Percentiles rank a stretch among this genome's conserved stretches.
phyloP scores from a whole-genome alignment of 225 moss, liverwort and hornwort species.

The Sphagnum tenellum region DNA sequence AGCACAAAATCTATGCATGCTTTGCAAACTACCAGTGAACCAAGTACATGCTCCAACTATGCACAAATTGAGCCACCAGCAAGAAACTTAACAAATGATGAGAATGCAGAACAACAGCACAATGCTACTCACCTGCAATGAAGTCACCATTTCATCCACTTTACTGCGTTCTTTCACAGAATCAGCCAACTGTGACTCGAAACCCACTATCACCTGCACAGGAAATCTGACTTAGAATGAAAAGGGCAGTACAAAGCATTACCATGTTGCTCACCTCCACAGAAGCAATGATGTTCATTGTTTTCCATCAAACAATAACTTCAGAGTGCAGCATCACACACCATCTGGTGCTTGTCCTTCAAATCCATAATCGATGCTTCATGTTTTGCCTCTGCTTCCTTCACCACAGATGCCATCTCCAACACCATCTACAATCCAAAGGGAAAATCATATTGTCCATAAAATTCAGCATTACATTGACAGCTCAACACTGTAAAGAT shows the following conservation, averaged over 20 bases:
- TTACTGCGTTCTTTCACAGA: constrained; percentile 43
- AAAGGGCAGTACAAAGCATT: not conserved
- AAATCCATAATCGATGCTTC: constrained; percentile 55
- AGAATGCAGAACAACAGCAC: no score
- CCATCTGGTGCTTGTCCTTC: constrained; percentile 72
- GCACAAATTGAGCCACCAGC: no score
- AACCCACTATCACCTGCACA: constrained; percentile 37
- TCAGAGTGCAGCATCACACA: not conserved
- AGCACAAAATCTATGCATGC: no score
- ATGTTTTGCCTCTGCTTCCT: constrained; percentile 64
- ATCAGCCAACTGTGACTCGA: constrained; percentile 61
- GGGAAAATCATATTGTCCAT: no score
- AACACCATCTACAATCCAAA: constrained; percentile 19
- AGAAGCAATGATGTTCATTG: not conserved
- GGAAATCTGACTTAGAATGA: not conserved
- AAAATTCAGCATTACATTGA: no score
- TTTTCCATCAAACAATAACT: no score
- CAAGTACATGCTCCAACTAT: no score
- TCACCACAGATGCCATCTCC: constrained; percentile 45
- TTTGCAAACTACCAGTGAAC: no score
- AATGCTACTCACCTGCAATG: constrained; percentile 22
- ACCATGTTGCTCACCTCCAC: not conserved
- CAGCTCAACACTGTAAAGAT: no score
- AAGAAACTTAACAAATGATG: no score
- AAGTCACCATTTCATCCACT: constrained; percentile 44